A percentile compares a stretch with the other conserved stretches of the same genome.
Evolutionary conservation across 306 rosid genomes (phyloP).

Genomic region (Casuarina glauca): DNA sequence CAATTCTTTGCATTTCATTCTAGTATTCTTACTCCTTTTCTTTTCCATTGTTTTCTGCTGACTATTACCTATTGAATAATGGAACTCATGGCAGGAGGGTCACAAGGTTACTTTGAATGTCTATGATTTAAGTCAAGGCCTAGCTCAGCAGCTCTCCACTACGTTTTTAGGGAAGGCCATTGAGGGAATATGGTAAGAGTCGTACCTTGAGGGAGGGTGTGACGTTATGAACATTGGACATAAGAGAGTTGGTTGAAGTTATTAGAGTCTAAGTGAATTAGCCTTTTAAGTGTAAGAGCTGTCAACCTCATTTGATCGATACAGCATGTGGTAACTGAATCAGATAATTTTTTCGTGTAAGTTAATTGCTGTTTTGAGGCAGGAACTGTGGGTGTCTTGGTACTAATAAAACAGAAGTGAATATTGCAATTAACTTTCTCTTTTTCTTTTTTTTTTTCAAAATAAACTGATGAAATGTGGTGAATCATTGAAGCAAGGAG

Average conservation of each 20-base stretch:
- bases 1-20: background rate
- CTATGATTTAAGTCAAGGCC: conserved; percentile 94
- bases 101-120: conserved; percentile 69
- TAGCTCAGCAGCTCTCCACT: conserved; percentile 80
- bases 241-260: background rate
- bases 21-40: background rate
- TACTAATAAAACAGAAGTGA: background rate
- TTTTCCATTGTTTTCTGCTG: background rate
- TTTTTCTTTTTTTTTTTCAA: too few species aligned
- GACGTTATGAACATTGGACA: background rate
- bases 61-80: background rate
- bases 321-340: background rate
- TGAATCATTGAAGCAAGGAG: background rate
- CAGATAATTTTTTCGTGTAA: background rate
- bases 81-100: conserved; percentile 66
- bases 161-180: conserved; percentile 85
- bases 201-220: background rate
- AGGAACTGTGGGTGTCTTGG: background rate
- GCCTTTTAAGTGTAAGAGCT: background rate
- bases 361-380: background rate
- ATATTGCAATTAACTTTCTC: background rate
- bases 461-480: background rate
- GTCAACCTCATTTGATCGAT: background rate
- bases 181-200: conserved; percentile 85
- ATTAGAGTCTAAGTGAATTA: background rate